A percentile compares a stretch with the other conserved stretches of the same genome.
Conservation (phyloP, 2,329 filamentous ascomycete species). For the Fusarium pilosicola region DNA sequence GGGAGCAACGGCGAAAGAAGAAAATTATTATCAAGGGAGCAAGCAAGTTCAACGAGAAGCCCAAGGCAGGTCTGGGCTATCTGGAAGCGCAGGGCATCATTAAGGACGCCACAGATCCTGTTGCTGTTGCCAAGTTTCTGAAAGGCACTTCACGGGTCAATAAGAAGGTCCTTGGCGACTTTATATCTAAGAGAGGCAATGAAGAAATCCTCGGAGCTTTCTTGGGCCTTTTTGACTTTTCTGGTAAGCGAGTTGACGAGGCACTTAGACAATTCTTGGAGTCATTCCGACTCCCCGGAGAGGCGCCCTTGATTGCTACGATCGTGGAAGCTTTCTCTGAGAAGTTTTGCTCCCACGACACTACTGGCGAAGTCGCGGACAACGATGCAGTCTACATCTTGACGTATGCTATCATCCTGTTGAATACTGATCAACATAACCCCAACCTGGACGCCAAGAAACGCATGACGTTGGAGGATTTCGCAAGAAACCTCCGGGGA, state of each 20-base stretch:
- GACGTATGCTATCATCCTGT: conserved; percentile 95
- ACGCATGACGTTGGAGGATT: conserved; percentile 86
- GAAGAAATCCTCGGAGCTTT: conserved; percentile 87
- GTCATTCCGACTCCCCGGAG: conserved; percentile 91
- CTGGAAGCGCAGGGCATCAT: conserved; percentile 89
- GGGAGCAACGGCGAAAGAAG: conserved; percentile 81
- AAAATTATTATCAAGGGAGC: conserved; percentile 89
- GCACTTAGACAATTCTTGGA: conserved; percentile 88
- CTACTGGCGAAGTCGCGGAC: conserved; percentile 80
- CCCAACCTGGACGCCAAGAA: conserved; percentile 82
- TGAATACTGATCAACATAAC: conserved; percentile 97
- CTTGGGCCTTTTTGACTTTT: conserved; percentile 88
- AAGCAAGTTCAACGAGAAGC: conserved; percentile 93
- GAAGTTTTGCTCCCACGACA: conserved; percentile 78
- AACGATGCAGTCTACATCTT: conserved; percentile 90
- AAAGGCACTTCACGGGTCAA: conserved; percentile 88
- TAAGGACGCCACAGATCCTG: conserved; percentile 75
- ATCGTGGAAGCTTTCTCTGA: conserved; percentile 90
- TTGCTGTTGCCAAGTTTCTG: conserved; percentile 85
- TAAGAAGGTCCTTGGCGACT: conserved; percentile 92
- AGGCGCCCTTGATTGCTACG: conserved; percentile 90
- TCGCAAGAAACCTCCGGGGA: conserved; percentile 88
- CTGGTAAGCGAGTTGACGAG: conserved; percentile 87
- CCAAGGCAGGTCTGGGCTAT: conserved; percentile 88
- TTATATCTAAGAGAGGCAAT: conserved; percentile 89